Evolutionary conservation across 1,284 basidiomycete species (phyloP), one percentile per base, ranked within the genome.

Genomic region (Cutaneotrichosporon arboriforme): DNA sequence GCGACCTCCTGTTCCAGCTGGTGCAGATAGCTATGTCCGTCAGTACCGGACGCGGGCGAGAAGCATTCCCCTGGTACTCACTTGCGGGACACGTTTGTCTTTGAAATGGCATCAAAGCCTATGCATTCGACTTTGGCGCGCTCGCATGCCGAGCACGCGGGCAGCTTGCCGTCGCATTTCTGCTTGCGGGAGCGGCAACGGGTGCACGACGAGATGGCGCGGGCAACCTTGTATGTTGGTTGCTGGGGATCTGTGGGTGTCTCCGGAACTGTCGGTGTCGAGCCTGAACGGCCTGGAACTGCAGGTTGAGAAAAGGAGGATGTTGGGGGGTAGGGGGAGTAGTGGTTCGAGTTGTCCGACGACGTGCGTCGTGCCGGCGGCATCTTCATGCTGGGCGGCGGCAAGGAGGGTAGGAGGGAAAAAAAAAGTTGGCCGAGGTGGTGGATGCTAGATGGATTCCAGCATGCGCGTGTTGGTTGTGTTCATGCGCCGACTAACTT

Each of bases 101-200:
- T 77, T 34, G 67, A 70, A 35, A 77, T 75, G 4, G 75, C 75
- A 50, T 77, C 75, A 58, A 77, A 76, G 13, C 75, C 75, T 18
- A 77, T 73, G 61, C 75, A 77, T 51, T 77, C 75, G n/a, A 77
- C 75, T 45, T 75, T 74, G 35, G 75, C 75, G 38, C 73, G 59
- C 37, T 72, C 64, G 38, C 70, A 73, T 38, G 68, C 69, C 36
- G 60, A 65, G 60, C 75, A 77, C 12, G 74, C 74, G 7, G 75
- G 75, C 10, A 77, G 61, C 52, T 76, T 75, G 5, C 75, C 75
- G 60, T 77, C 75, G 55, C 75, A 77, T 62, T 76, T 72, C 46
- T 70, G 69, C 49, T 77, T 77, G 46, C 75, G 59, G 15, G 63
- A 64, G 34, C 75, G 54, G 59, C 75, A 77, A 42, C 75, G 59